Evolutionary conservation across 2,329 filamentous ascomycete genomes (phyloP), one percentile per base, ranked within the genome.

Genomic region (Aspergillus vadensis): DNA sequence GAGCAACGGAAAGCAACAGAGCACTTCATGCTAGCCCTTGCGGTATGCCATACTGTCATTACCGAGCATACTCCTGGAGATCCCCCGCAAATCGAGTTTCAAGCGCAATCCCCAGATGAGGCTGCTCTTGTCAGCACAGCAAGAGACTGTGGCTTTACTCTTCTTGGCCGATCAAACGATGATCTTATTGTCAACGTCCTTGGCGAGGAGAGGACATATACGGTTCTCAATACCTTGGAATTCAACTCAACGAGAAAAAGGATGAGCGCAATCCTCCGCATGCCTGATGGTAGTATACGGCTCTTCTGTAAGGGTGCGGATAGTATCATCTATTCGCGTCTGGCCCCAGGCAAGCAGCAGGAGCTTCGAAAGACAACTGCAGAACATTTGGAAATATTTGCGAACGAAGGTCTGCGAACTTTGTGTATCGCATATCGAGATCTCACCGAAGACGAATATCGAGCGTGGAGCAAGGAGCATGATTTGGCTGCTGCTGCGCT

Each of bases 281-380:
- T 98, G 92, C 94, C 95, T 0, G 87, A 98, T 74, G 90, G 91
- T 43, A 88, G 85, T 60, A 97, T 99, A 63, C 83, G 95, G 57
- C 83, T 99, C 1, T 96, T 96, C 78, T 99, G 95, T 82, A 99
- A 99, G 79, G 95, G 95, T 65, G 95, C 95, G 36, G 95, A 99
- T 75, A 97, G 92, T 70, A 90, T 98, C 70, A 98, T 99, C 65
- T 99, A 98, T 76, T 93, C 92, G 7, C 90, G 95, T 5, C 82
- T 99, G 62, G 91, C 88, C 77, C 87, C 85, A 64, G 92, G 93
- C 52, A 88, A 96, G 75, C 95, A 99, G 77, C 83, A 87, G 62
- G 90, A 97, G 70, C 84, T 99, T 57, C 87, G 95, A 63, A 85
- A 86, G 68, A 83, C 85, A 17, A 99, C 96, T 1, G 95, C 93